Conservation (phyloP, 306 rosid species). For the Corylus americana region DNA sequence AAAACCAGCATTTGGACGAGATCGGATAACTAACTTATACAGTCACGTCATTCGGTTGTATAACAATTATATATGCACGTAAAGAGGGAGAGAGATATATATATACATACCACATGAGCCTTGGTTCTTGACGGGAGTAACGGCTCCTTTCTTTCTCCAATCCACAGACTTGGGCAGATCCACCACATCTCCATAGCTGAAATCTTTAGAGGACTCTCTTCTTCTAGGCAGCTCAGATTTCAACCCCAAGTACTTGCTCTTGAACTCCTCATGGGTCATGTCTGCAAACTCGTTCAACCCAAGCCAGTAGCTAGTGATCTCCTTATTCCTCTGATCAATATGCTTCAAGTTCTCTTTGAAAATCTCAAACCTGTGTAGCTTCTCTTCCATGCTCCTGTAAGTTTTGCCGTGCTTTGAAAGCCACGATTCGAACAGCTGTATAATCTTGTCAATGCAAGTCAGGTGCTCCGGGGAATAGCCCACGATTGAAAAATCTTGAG, state of each 20-base stretch:
- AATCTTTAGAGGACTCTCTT: conserved; percentile 41
- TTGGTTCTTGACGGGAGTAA: conserved; percentile 61
- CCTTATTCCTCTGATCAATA: conserved; percentile 60
- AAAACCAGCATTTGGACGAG: no score
- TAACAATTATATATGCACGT: neutral
- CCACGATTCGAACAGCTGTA: conserved; percentile 67
- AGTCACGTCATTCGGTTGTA: no score
- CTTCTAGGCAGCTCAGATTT: conserved; percentile 33
- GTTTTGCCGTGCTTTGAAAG: conserved; percentile 58
- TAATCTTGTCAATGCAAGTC: conserved; percentile 56
- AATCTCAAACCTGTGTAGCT: conserved; percentile 60
- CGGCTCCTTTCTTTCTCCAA: conserved; percentile 86
- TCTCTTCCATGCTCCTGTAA: conserved; percentile 62
- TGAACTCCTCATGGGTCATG: conserved; percentile 66
- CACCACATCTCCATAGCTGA: conserved; percentile 42
- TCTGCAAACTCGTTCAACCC: conserved; percentile 78
- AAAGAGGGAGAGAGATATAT: neutral
- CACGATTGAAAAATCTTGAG: conserved; percentile 55
- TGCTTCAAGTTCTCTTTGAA: conserved; percentile 71
- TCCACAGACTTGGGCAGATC: conserved; percentile 67
- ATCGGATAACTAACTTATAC: no score
- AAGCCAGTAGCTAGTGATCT: conserved; percentile 60
- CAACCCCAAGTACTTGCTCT: conserved; percentile 48
- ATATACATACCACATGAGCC: conserved; percentile 67
- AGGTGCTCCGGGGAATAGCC: conserved; percentile 68